Evolutionary conservation across 2,329 filamentous ascomycete species (phyloP), one percentile per base, ranked within the genome.

Genomic region (Trichoderma atroviride): DNA sequence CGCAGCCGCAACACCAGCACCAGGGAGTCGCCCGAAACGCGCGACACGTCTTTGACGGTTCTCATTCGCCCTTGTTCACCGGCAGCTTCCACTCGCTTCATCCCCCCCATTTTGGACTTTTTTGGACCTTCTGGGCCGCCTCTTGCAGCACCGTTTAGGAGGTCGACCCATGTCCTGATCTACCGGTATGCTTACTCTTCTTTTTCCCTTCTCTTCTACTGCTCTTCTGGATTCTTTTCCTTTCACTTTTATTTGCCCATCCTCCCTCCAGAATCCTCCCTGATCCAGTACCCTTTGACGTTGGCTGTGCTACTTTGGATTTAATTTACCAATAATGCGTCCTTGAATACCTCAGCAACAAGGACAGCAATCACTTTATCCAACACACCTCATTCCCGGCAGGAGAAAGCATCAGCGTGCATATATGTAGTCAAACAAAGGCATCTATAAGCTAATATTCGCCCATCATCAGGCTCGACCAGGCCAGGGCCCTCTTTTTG

Each of bases 111-210:
- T 50, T 52, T 55, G 37, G 69, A 57, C 40, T 31, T 60, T 60
- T 50, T 70, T 64, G 61, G 69, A 29, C 35, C 56, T 43, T 53
- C 47, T 27, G 24, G 43, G 60, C 61, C 60, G 66, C 35, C 22
- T 40, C 61, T 69, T 33, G 14, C 52, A 40, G 35, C 61, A 50
- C 13, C 47, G 55, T 56, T 67, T 68, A 59, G 69, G 64, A 61
- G 56, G 50, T 31, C 40, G 47, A 53, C 69, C 57, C 56, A 70
- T 70, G 69, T 67, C 64, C 57, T 67, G 50, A 59, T 35, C 57
- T 62, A 62, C 57, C 65, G 69, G 69, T 70, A 68, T 61, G 69
- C 53, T 56, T 43, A 43, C 35, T 40, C 50, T 33, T 31, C 27
- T 37, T 7, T n/a, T 22, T 62, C n/a, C 29, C 5, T 40, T 43